Percentiles rank a stretch among this genome's conserved stretches.
These are phyloP conservation scores for Suillus subluteus DNA, from an alignment of 768 basidiomycete genomes.

Conservation along the genomic window DNA sequence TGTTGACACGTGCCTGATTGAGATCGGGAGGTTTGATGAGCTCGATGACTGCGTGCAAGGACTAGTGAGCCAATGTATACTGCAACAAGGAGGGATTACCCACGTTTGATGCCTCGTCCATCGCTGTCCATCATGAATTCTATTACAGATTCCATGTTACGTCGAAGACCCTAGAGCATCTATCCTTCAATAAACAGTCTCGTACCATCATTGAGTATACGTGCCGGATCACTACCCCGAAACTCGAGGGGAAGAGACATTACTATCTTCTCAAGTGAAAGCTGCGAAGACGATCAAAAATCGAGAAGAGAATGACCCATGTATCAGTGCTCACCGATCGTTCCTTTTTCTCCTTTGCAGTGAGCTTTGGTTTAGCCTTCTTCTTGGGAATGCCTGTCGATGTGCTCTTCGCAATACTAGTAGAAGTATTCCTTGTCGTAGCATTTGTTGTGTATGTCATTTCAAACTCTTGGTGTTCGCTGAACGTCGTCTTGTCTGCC, in stretches of 20 bases:
- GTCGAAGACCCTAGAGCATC: conserved; percentile 61
- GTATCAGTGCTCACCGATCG: conserved; percentile 53
- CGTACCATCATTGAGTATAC: conserved; percentile 29
- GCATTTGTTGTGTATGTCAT: conserved; percentile 38
- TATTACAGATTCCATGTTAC: conserved; percentile 81
- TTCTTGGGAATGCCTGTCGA: conserved; percentile 46
- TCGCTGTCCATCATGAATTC: conserved; percentile 71
- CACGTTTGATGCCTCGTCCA: conserved; percentile 57
- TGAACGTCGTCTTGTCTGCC: conserved; percentile 33
- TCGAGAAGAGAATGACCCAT: background rate
- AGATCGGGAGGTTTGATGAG: conserved; percentile 80
- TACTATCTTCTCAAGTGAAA: conserved; percentile 72
- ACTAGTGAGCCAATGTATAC: conserved; percentile 3
- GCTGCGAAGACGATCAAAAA: conserved; percentile 30
- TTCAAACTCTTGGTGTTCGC: conserved; percentile 35
- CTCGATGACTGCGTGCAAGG: conserved; percentile 61
- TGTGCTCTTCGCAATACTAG: conserved; percentile 47
- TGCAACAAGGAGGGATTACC: conserved; percentile 33
- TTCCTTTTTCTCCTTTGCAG: conserved; percentile 84
- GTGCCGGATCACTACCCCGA: conserved; percentile 82
- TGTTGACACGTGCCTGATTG: conserved; percentile 90
- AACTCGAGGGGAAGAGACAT: conserved; percentile 86
- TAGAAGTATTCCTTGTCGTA: conserved; percentile 28
- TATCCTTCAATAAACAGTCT: background rate
- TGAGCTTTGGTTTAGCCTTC: conserved; percentile 68